Evolutionary conservation across 164 flowering plant genomes (phyloP).

Genomic region (Vitis labrusca): DNA sequence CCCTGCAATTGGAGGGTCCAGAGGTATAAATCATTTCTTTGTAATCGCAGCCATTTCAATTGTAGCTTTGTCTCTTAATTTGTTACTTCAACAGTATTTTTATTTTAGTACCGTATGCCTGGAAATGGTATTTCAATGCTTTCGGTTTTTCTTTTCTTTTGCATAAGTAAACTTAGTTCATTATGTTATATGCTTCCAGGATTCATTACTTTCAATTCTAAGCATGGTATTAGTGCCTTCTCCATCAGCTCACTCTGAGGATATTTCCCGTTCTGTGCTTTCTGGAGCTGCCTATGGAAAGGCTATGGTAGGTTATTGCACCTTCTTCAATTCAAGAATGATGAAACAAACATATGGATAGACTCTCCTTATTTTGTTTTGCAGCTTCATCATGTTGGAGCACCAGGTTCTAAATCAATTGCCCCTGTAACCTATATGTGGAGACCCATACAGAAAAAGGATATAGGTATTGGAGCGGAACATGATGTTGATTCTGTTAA

Average conservation of each 20-base stretch:
- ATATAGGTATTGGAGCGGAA: conserved; percentile 14
- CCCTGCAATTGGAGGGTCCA: conserved; percentile 85
- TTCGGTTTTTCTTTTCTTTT: no score
- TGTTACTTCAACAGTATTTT: no score
- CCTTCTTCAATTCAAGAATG: not conserved
- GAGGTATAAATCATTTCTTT: conserved; percentile 54
- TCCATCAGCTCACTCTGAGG: conserved; percentile 31
- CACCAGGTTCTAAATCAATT: conserved; percentile 41
- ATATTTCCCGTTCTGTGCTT: conserved; percentile 29
- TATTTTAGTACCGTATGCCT: no score
- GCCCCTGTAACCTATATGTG: conserved; percentile 94
- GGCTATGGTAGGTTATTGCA: conserved; percentile 61
- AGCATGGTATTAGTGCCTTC: conserved; percentile 58
- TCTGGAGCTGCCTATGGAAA: conserved; percentile 61
- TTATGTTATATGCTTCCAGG: conserved; percentile 40
- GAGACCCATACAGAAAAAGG: conserved; percentile 41
- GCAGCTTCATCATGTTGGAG: conserved; percentile 80
- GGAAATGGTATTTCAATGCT: no score
- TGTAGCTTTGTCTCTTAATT: no score
- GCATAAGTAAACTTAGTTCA: not conserved
- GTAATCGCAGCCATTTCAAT: not conserved
- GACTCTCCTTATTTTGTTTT: not conserved
- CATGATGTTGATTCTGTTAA: conserved; percentile 11
- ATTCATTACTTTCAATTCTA: conserved; percentile 50
- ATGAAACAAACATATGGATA: no score